These are phyloP conservation scores for Cnidoscolus chayamansa DNA, from an alignment of 441 rosid genomes.

Conservation along the genomic window DNA sequence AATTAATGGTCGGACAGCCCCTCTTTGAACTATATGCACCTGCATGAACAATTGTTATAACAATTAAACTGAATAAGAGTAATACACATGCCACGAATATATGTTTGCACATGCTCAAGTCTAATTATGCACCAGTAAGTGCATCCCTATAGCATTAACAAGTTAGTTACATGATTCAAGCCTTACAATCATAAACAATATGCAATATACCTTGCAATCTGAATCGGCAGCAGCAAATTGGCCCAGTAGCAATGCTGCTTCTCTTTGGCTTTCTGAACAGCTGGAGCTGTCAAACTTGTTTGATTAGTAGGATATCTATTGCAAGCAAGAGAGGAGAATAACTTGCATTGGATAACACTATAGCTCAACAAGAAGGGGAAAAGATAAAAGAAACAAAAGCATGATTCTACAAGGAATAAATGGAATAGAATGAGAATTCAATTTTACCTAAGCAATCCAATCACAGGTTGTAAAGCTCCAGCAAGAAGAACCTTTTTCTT, in stretches of 20 bases:
- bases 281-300: constrained; percentile 51
- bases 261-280: constrained; percentile 95
- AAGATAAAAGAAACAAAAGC: neutral
- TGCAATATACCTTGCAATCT: constrained; percentile 76
- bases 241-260: constrained; percentile 92
- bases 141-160: neutral
- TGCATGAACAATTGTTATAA: constrained; percentile 31
- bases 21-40: constrained; percentile 98
- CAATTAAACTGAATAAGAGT: constrained; percentile 2
- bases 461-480: constrained; percentile 93
- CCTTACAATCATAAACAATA: neutral
- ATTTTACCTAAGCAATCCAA: constrained; percentile 65
- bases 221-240: constrained; percentile 97
- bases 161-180: neutral
- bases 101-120: neutral
- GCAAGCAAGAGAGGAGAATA: neutral
- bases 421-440: neutral
- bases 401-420: constrained; percentile 1
- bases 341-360: constrained; percentile 1
- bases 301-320: constrained; percentile 18
- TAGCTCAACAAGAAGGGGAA: too few species aligned
- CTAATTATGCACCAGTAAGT: neutral
- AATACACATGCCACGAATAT: too few species aligned
- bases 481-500: constrained; percentile 81
- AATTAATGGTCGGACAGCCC: constrained; percentile 87